These are phyloP conservation scores for Allantophomopsis cytisporea DNA, from an alignment of 2,329 filamentous ascomycete species.

Conservation along the genomic window DNA sequence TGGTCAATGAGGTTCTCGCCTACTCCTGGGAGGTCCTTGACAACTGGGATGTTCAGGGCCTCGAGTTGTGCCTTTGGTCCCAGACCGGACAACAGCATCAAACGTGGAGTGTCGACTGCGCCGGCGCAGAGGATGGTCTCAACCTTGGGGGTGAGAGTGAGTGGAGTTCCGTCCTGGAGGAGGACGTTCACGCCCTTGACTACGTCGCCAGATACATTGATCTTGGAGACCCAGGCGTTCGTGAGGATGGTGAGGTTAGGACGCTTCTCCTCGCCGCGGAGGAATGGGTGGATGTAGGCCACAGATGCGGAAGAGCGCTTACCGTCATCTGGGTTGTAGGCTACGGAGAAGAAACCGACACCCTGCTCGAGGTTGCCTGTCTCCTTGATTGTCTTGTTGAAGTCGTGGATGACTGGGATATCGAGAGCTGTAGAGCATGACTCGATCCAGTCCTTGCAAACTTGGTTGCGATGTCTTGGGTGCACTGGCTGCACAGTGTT, in stretches of 20 bases:
- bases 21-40: conserved; percentile 18
- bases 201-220: conserved; percentile 56
- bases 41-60: conserved; percentile 16
- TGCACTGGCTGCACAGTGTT: conserved; percentile 89
- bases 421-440: conserved; percentile 66
- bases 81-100: conserved; percentile 24
- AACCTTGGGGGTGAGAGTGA: conserved; percentile 47
- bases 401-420: conserved; percentile 73
- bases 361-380: conserved; percentile 61
- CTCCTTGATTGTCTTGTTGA: conserved; percentile 70
- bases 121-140: conserved; percentile 48
- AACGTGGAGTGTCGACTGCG: conserved; percentile 21
- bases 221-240: conserved; percentile 73
- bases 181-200: conserved; percentile 64
- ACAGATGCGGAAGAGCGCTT: conserved; percentile 76
- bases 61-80: conserved; percentile 17
- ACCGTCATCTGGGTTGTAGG: conserved; percentile 83
- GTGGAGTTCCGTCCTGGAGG: conserved; percentile 35
- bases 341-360: conserved; percentile 82
- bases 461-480: conserved; percentile 72
- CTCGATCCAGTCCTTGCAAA: conserved; percentile 82
- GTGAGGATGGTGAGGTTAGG: conserved; percentile 79
- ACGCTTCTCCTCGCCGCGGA: conserved; percentile 68
- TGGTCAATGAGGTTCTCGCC: conserved; percentile 22
- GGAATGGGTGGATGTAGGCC: conserved; percentile 85